These are phyloP conservation scores for Rachicladosporium sp. DNA, from an alignment of 2,329 filamentous ascomycete species.

Conservation along the genomic window DNA sequence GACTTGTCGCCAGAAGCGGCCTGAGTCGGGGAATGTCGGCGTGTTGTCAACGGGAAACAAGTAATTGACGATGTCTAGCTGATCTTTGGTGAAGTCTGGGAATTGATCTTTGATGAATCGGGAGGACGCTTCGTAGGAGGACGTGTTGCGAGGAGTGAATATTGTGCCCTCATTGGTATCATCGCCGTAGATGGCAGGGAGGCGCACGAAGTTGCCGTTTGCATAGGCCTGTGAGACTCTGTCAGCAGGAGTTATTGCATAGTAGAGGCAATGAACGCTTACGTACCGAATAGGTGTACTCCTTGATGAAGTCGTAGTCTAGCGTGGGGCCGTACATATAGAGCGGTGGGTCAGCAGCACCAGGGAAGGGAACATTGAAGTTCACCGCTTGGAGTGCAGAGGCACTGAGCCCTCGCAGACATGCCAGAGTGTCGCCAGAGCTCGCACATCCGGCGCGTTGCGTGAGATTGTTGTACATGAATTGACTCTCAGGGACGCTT, in stretches of 20 bases:
- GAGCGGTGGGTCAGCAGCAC: conserved; percentile 29
- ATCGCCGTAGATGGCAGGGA: conserved; percentile 44
- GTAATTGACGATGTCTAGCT: conserved; percentile 40
- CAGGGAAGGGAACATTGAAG: conserved; percentile 34
- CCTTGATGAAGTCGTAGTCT: conserved; percentile 37
- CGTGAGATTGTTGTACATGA: conserved; percentile 39
- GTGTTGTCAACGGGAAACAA: conserved; percentile 42
- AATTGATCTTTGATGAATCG: conserved; percentile 47
- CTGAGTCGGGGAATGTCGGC: conserved; percentile 34
- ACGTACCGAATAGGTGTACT: conserved; percentile 31
- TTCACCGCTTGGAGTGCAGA: conserved; percentile 35
- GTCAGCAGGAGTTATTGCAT: too few species aligned
- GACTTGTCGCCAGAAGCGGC: conserved; percentile 47
- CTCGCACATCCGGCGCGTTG: conserved; percentile 34
- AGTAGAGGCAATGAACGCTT: too few species aligned
- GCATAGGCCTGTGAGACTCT: conserved; percentile 27
- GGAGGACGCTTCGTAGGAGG: conserved; percentile 37
- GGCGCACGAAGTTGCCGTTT: conserved; percentile 36
- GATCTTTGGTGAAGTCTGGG: conserved; percentile 38
- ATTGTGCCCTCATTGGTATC: conserved; percentile 53
- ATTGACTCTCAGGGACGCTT: conserved; percentile 36
- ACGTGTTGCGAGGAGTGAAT: conserved; percentile 42
- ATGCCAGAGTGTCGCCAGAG: conserved; percentile 31
- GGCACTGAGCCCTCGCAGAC: conserved; percentile 35
- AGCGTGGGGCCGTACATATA: conserved; percentile 41